Evolutionary conservation across 768 basidiomycete genomes (phyloP).

Genomic region (Pulveroboletus sp.): DNA sequence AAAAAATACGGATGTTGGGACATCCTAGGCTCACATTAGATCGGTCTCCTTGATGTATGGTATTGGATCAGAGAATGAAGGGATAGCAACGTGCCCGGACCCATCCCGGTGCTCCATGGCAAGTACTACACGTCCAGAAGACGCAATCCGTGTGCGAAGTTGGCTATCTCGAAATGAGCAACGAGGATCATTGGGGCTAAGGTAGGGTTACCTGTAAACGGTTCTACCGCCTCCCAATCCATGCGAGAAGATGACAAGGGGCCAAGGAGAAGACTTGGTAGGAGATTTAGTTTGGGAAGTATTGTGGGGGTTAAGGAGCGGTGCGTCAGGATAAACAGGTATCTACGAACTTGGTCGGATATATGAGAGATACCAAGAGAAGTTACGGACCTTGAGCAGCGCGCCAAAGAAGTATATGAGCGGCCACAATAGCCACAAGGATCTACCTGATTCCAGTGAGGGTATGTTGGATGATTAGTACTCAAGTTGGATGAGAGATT

Average conservation of each 20-base stretch:
- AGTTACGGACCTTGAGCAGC: constrained; percentile 43
- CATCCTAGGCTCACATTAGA: constrained; percentile 43
- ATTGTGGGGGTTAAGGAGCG: constrained; percentile 39
- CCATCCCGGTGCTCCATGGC: constrained; percentile 86
- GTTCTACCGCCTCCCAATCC: constrained; percentile 75
- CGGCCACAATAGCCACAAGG: constrained; percentile 38
- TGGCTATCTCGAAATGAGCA: constrained; percentile 41
- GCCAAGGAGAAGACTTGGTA: constrained; percentile 48
- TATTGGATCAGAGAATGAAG: constrained; percentile 29
- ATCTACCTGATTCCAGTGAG: constrained; percentile 22
- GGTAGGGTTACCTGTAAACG: constrained; percentile 53
- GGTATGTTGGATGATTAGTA: background rate
- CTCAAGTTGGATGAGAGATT: background rate
- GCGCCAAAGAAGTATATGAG: constrained; percentile 50
- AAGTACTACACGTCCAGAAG: constrained; percentile 77
- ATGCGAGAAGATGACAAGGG: constrained; percentile 82
- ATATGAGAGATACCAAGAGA: background rate
- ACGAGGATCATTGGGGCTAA: background rate
- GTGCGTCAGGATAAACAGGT: constrained; percentile 55
- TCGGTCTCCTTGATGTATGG: constrained; percentile 58
- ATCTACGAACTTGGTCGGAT: constrained; percentile 37
- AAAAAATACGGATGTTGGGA: background rate
- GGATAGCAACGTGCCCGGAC: constrained; percentile 53
- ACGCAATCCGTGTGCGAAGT: constrained; percentile 68
- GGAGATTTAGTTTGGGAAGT: background rate